Conservation (phyloP, 148 eudicot species). For the Diospyros lotus region DNA sequence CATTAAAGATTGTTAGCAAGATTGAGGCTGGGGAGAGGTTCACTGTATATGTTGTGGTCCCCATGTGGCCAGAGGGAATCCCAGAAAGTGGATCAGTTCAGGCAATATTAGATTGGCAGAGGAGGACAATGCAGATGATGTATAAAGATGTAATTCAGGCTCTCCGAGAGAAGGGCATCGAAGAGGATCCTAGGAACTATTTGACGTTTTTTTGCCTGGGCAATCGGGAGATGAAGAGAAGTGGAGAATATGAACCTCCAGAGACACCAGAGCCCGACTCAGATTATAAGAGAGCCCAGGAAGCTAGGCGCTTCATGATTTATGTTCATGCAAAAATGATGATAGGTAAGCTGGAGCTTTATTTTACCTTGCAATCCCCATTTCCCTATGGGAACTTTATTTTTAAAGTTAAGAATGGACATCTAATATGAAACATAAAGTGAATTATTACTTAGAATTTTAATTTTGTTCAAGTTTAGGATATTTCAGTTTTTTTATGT, state of each 20-base stretch:
- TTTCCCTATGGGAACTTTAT: neutral
- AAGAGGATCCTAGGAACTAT: constrained; percentile 71
- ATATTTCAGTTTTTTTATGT: neutral
- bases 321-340: constrained; percentile 88
- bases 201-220: constrained; percentile 79
- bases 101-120: constrained; percentile 72
- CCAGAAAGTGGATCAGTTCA: constrained; percentile 76
- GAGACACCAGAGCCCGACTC: constrained; percentile 60
- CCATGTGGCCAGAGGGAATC: constrained; percentile 81
- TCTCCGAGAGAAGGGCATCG: constrained; percentile 49
- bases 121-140: constrained; percentile 71
- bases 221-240: constrained; percentile 58
- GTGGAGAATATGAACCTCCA: constrained; percentile 64
- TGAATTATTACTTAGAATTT: neutral
- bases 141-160: constrained; percentile 57
- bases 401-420: neutral
- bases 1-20: constrained; percentile 67
- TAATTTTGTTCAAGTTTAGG: neutral
- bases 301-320: constrained; percentile 74
- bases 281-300: constrained; percentile 55
- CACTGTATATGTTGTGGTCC: constrained; percentile 58
- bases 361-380: neutral
- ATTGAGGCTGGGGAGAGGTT: constrained; percentile 73
- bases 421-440: neutral
- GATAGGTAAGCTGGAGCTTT: constrained; percentile 44